Conservation (phyloP, 257 asterid genomes). For the Buddleja alternifolia region DNA sequence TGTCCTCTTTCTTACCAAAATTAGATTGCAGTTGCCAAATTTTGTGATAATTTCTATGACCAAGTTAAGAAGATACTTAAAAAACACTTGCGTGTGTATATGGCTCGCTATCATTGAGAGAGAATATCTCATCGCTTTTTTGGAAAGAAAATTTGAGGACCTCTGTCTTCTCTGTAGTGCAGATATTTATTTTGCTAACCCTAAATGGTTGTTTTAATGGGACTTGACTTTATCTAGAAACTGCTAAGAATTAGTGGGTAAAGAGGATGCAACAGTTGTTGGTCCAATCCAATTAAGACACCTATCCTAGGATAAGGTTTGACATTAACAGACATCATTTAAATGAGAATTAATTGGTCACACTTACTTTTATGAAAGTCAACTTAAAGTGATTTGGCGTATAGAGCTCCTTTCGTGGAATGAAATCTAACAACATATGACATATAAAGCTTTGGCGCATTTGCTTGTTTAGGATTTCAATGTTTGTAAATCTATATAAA, state of each 20-base stretch:
- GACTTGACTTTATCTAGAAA: background rate
- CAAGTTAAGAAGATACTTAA: too few relatives aligned
- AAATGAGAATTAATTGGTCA: background rate
- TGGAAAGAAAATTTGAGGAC: background rate
- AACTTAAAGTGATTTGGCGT: background rate
- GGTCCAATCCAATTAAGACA: background rate
- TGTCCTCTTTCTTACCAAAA: background rate
- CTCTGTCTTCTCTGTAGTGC: background rate
- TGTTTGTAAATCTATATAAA: too few relatives aligned
- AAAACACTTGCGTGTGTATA: background rate
- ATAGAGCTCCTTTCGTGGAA: background rate
- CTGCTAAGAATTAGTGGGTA: background rate
- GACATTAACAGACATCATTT: conserved; percentile 20
- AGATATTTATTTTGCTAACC: background rate
- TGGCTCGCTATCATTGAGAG: conserved; percentile 5
- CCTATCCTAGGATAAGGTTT: conserved; percentile 6
- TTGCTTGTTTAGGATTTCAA: too few relatives aligned
- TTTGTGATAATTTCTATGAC: too few relatives aligned
- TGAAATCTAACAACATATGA: background rate
- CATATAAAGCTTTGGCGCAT: too few relatives aligned
- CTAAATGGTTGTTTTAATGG: background rate
- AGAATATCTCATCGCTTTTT: background rate
- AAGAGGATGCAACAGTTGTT: background rate
- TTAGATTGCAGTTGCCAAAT: conserved; percentile 9
- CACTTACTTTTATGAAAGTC: conserved; percentile 10